Conservation (phyloP, 2,329 filamentous ascomycete genomes). For the Chlorencoelia australis region DNA sequence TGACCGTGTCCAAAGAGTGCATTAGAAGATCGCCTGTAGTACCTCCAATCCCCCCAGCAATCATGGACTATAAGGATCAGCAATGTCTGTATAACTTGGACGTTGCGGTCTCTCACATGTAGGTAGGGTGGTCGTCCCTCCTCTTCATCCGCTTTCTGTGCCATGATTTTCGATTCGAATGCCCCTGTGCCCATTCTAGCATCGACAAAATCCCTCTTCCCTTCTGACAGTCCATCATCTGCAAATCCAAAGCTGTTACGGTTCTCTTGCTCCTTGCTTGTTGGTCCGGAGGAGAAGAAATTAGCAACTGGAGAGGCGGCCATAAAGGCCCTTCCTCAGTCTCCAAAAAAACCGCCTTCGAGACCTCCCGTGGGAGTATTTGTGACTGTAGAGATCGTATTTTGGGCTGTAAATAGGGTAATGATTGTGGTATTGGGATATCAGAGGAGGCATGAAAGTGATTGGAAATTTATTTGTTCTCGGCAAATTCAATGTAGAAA, state of each 20-base stretch:
- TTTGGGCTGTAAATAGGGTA: no score
- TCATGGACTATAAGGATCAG: conserved; percentile 60
- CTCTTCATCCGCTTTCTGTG: conserved; percentile 32
- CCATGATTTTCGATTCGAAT: conserved; percentile 20
- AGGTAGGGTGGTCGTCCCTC: conserved; percentile 52
- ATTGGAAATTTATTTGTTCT: no score
- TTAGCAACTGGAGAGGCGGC: conserved; percentile 43
- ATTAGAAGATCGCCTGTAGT: conserved; percentile 94
- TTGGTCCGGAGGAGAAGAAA: conserved; percentile 36
- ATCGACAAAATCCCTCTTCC: conserved; percentile 24
- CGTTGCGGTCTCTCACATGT: conserved; percentile 40
- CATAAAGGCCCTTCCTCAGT: conserved; percentile 41
- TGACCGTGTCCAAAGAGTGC: conserved; percentile 98
- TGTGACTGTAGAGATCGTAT: no score
- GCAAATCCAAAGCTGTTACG: conserved; percentile 25
- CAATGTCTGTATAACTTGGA: conserved; percentile 7
- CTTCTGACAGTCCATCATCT: conserved; percentile 29
- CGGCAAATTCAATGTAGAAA: no score
- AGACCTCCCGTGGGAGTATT: no score
- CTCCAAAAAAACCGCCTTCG: conserved; percentile 6
- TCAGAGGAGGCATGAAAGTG: no score
- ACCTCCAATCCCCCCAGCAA: conserved; percentile 87
- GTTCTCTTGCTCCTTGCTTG: conserved; percentile 15
- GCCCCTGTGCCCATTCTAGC: conserved; percentile 20
- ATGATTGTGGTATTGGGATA: no score